phyloP scores from a whole-genome alignment of 441 rosid species.

The Geranium incanum region DNA sequence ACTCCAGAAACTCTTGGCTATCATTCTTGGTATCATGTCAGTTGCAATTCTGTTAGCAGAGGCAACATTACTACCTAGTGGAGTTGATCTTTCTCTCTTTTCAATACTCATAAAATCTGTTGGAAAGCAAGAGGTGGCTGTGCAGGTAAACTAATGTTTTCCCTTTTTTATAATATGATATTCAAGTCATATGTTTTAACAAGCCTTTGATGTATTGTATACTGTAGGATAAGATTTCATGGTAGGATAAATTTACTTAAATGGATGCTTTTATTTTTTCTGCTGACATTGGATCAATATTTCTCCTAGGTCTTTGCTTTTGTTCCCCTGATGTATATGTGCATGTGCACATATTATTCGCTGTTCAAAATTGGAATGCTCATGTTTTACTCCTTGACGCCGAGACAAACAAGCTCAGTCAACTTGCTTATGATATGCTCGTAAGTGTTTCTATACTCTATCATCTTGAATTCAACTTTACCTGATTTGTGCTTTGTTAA shows the following conservation, averaged over 20 bases:
- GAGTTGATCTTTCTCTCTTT: constrained; percentile 76
- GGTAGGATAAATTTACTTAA: background rate
- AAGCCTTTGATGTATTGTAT: background rate
- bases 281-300: constrained; percentile 13
- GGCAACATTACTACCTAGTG: constrained; percentile 71
- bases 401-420: constrained; percentile 93
- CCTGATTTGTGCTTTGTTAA: background rate
- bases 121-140: constrained; percentile 64
- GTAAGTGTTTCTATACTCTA: constrained; percentile 41
- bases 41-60: constrained; percentile 97
- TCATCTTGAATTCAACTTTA: constrained; percentile 9
- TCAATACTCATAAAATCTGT: constrained; percentile 78
- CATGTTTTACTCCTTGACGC: constrained; percentile 96
- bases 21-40: constrained; percentile 71
- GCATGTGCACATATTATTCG: constrained; percentile 92
- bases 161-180: background rate
- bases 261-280: constrained; percentile 6
- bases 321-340: constrained; percentile 95
- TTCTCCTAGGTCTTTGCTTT: constrained; percentile 73
- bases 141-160: constrained; percentile 51
- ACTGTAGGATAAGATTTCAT: background rate
- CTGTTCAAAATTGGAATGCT: constrained; percentile 91
- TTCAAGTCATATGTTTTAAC: background rate
- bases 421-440: constrained; percentile 98
- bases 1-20: constrained; percentile 58